phyloP scores from a whole-genome alignment of 495 filamentous ascomycete species.

The Extremus antarcticus region DNA sequence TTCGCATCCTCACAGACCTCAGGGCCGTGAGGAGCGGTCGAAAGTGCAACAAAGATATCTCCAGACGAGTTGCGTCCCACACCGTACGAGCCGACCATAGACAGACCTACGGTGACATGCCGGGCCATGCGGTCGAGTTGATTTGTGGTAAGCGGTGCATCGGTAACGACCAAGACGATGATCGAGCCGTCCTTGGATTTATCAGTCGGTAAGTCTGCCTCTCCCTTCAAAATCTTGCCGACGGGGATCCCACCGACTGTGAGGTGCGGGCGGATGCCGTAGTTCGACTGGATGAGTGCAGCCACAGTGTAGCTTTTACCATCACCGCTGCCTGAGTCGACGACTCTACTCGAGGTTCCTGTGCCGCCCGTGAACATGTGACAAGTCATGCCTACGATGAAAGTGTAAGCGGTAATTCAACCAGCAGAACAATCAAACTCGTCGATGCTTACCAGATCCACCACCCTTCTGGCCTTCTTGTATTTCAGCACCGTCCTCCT shows the following conservation, averaged over 20 bases:
- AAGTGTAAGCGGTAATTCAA: too few relatives aligned
- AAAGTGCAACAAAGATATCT: slow-evolving; percentile 45
- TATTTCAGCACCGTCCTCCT: slow-evolving; percentile 22
- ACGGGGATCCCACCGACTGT: slow-evolving; percentile 40
- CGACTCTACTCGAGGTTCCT: slow-evolving; percentile 37
- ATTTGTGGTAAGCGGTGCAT: slow-evolving; percentile 39
- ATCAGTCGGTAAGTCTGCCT: slow-evolving; percentile 17
- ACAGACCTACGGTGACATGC: slow-evolving; percentile 41
- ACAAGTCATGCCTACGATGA: too few relatives aligned
- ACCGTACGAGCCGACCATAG: slow-evolving; percentile 36
- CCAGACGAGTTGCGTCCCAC: slow-evolving; percentile 36
- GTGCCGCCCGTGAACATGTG: slow-evolving; percentile 45
- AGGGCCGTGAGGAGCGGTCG: slow-evolving; percentile 36
- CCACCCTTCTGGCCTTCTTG: slow-evolving; percentile 42
- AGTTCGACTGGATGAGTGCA: slow-evolving; percentile 44
- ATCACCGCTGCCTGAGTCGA: slow-evolving; percentile 26
- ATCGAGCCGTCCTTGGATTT: slow-evolving; percentile 42
- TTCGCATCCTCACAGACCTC: slow-evolving; percentile 20
- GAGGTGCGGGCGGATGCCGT: slow-evolving; percentile 35
- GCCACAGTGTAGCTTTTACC: slow-evolving; percentile 37
- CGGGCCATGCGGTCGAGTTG: slow-evolving; percentile 44
- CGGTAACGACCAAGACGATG: slow-evolving; percentile 42
- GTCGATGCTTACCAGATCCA: slow-evolving; percentile 46
- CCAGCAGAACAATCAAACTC: too few relatives aligned
- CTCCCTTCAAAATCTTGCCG: slow-evolving; percentile 31